Evolutionary conservation across 371 early-diverging fungal species (phyloP).

Genomic region (Mortierella polycephala): DNA sequence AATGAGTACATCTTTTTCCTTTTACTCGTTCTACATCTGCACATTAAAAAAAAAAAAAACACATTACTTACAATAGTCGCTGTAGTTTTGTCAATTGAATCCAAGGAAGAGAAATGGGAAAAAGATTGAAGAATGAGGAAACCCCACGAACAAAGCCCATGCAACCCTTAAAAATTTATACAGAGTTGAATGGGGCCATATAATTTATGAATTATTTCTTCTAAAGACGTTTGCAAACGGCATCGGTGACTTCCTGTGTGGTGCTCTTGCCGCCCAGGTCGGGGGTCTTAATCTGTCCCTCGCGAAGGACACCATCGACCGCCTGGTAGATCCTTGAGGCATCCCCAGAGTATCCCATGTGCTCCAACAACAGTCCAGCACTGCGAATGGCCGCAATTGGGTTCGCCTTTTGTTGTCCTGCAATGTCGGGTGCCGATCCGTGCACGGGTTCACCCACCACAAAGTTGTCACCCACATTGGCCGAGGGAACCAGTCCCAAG

Average conservation of each 20-base stretch:
- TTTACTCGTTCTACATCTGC: no score
- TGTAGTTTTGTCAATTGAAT: no score
- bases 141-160: no score
- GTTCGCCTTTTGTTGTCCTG: slow-evolving; percentile 94
- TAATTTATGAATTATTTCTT: neutral
- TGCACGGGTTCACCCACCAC: slow-evolving; percentile 96
- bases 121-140: no score
- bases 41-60: no score
- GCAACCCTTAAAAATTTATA: no score
- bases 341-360: slow-evolving; percentile 78
- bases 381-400: slow-evolving; percentile 94
- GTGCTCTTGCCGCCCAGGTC: slow-evolving; percentile 93
- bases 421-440: slow-evolving; percentile 97
- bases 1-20: no score
- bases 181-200: no score
- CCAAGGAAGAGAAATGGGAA: no score
- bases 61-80: no score
- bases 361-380: slow-evolving; percentile 89
- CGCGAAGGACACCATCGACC: slow-evolving; percentile 81
- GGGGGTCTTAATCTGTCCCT: slow-evolving; percentile 78
- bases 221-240: slow-evolving; percentile 77
- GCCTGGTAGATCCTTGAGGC: slow-evolving; percentile 86
- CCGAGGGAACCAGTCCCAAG: slow-evolving; percentile 93
- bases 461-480: slow-evolving; percentile 93
- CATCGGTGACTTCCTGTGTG: slow-evolving; percentile 85